Base-by-base conservation (phyloP, 495 filamentous ascomycete species). In the Umbilicaria muhlenbergii region DNA sequence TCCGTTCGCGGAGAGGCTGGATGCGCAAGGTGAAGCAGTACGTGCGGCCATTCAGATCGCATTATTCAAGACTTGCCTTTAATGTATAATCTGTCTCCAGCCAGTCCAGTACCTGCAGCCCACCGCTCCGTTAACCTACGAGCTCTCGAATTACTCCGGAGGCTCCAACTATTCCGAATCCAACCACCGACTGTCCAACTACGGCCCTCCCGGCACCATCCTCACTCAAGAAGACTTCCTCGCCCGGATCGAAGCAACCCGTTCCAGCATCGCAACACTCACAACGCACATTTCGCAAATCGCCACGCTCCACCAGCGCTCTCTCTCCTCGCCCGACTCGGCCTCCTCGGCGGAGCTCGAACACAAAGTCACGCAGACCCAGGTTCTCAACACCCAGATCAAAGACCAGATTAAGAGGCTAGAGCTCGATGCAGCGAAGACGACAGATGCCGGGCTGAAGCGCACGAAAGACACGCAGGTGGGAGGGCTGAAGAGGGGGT, bases 371-470 rank as follows among this genome's bases (percentile, higher is more conserved):
- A 65, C 78, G 31, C 66, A 80, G 37, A 81, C 80, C 2, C 77
- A 81, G 55, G 59, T 71, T 32, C 67, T 74, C 53, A 82, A 80
- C 61, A 73, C 67, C 13, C 63, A 68, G 17, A 79, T 86, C 60
- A 68, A 75, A 41, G 72, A 78, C 56, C 70, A 79, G 55, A 78
- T 86, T 64, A 77, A 78, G 52, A 67, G 60, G 38, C 65, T 86
- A 18, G 80, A 81, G 54, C 58, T 51, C 18, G 81, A 86, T 57
- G 66, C 71, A 12, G 58, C 68, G 58, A 69, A 71, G 43, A 77
- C 74, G 15, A 57, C 60, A 32, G 70, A 66, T 48, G 48, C 42
- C 7, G 35, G 61, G 41, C 59, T 59, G 32, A 69, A 65, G 54
- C 58, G 43, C 34, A 61, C 74, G 44, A 86, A 86, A 65, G 59